These are phyloP conservation scores for Ophiostoma quercus DNA, from an alignment of 2,329 filamentous ascomycete species.

Conservation along the genomic window DNA sequence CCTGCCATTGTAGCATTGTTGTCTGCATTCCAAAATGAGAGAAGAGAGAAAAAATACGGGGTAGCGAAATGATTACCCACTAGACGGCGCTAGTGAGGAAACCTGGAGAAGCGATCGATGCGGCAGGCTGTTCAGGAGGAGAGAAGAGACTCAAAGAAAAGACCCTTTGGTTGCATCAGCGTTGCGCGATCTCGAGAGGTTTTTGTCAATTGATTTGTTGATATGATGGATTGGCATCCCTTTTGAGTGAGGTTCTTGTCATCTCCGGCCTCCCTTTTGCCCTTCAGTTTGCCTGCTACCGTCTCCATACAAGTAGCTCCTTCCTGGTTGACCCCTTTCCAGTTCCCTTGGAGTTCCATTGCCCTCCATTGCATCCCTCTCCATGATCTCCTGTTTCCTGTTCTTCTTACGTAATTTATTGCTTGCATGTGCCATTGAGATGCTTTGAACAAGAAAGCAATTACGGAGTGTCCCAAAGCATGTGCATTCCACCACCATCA, in stretches of 20 bases:
- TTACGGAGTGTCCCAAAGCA: not conserved
- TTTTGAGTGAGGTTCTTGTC: too few species aligned
- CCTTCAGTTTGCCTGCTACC: too few species aligned
- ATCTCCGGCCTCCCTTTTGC: too few species aligned
- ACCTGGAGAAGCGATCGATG: slow-evolving; percentile 2
- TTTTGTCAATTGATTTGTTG: not conserved
- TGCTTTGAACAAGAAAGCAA: too few species aligned
- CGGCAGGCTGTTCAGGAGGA: not conserved
- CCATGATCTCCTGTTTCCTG: not conserved
- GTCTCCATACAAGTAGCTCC: too few species aligned
- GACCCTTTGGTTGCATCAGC: not conserved
- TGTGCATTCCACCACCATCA: not conserved
- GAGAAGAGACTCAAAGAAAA: not conserved
- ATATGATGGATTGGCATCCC: too few species aligned
- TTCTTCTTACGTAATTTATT: slow-evolving; percentile 1
- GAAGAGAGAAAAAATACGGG: not conserved
- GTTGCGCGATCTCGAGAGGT: not conserved
- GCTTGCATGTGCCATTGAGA: slow-evolving; percentile 1
- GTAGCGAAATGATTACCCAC: slow-evolving; percentile 4
- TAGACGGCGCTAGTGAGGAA: slow-evolving; percentile 2
- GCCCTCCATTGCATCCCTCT: not conserved
- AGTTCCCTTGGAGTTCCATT: not conserved
- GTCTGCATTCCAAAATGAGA: not conserved
- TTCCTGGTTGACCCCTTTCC: not conserved
- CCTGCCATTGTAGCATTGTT: not conserved